phyloP scores from a whole-genome alignment of 352 stramenopile species.

The Globisporangium acanthophoron region DNA sequence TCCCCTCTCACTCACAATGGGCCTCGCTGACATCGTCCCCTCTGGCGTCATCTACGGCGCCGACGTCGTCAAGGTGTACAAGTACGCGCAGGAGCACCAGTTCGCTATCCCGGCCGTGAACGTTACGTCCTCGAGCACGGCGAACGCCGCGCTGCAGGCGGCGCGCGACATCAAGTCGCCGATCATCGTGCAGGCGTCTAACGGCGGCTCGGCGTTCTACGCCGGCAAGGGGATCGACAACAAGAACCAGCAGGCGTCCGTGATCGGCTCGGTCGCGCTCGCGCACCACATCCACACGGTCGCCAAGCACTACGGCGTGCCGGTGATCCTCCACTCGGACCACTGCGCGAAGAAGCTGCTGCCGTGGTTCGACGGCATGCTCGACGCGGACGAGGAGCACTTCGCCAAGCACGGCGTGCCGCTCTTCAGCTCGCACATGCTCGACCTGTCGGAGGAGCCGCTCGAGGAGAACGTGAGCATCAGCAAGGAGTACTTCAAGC shows the following conservation, averaged over 20 bases:
- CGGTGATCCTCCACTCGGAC: constrained; percentile 98
- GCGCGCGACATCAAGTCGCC: constrained; percentile 94
- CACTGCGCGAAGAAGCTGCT: constrained; percentile 98
- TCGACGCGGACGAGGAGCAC: constrained; percentile 95
- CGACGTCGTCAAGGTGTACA: constrained; percentile 89
- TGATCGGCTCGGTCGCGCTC: constrained; percentile 83
- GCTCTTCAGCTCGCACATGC: constrained; percentile 98
- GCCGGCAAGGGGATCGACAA: constrained; percentile 96
- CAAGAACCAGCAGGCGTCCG: constrained; percentile 86
- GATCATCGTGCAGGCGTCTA: constrained; percentile 98
- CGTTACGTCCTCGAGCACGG: constrained; percentile 94
- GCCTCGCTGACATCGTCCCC: constrained; percentile 79
- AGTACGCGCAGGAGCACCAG: constrained; percentile 90
- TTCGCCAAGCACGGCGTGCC: constrained; percentile 92
- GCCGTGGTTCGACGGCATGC: constrained; percentile 97
- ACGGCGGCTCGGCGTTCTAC: constrained; percentile 96
- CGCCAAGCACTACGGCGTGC: constrained; percentile 95
- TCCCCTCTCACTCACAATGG: constrained; percentile 37
- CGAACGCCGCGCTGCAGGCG: constrained; percentile 96
- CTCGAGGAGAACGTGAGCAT: constrained; percentile 98
- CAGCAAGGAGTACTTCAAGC: constrained; percentile 97
- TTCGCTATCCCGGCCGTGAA: constrained; percentile 98
- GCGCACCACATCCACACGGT: constrained; percentile 96
- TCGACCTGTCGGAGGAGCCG: constrained; percentile 97
- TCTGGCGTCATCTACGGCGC: constrained; percentile 84